phyloP scores from a whole-genome alignment of 1,284 basidiomycete species.

The Ganoderma multipileum region DNA sequence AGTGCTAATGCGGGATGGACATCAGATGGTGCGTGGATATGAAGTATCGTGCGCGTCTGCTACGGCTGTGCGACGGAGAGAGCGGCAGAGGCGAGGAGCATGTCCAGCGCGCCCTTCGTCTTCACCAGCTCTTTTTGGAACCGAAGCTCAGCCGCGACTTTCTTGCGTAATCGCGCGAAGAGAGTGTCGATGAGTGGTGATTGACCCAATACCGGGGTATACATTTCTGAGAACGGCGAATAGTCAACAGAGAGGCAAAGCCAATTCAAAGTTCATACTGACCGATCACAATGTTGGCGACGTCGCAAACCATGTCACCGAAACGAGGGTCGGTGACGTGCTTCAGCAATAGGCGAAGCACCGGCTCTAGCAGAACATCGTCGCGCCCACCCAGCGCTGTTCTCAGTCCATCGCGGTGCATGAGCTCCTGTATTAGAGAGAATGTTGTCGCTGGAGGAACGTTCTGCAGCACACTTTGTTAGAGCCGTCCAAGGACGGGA shows the following conservation, averaged over 20 bases:
- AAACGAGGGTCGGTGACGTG: constrained; percentile 92
- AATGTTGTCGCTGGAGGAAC: constrained; percentile 88
- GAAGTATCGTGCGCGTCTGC: not conserved
- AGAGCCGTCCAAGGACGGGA: not conserved
- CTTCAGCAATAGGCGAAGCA: constrained; percentile 86
- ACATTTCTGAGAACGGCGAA: constrained; percentile 75
- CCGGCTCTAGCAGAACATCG: constrained; percentile 92
- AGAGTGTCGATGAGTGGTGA: constrained; percentile 92
- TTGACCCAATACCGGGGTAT: constrained; percentile 89
- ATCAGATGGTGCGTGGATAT: constrained; percentile 1
- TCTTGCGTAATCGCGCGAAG: constrained; percentile 84
- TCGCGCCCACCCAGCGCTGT: constrained; percentile 91
- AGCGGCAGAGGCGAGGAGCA: constrained; percentile 81
- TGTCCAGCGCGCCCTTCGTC: constrained; percentile 89
- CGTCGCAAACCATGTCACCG: constrained; percentile 87
- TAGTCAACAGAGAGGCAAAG: not conserved
- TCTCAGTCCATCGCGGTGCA: constrained; percentile 90
- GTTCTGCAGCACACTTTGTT: constrained; percentile 50
- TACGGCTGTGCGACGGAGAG: constrained; percentile 38
- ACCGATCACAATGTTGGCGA: constrained; percentile 88
- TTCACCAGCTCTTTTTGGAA: constrained; percentile 91
- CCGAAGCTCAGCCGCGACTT: constrained; percentile 85
- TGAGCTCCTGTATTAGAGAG: constrained; percentile 92
- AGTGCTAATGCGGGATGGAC: constrained; percentile 11
- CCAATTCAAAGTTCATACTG: constrained; percentile 37